These are phyloP conservation scores for Taxillus chinensis DNA, from an alignment of 164 flowering plant genomes.

Conservation along the genomic window DNA sequence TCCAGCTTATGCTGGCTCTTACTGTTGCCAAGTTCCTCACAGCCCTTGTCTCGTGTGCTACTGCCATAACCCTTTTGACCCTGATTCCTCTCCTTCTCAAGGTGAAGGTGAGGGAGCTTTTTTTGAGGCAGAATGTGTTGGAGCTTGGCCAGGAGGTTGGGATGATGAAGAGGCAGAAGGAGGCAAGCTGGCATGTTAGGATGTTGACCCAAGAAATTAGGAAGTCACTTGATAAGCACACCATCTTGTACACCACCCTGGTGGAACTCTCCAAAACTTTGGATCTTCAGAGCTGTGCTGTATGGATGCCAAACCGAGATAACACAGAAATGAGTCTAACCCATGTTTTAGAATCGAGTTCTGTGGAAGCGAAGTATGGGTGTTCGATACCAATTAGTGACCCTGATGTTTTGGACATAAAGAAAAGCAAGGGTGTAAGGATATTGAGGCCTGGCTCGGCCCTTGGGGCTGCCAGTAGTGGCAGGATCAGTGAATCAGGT, in stretches of 20 bases:
- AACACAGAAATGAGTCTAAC: slow-evolving; percentile 36
- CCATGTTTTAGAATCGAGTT: slow-evolving; percentile 29
- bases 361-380: slow-evolving; percentile 3
- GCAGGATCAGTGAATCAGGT: slow-evolving; percentile 19
- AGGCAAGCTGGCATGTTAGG: slow-evolving; percentile 48
- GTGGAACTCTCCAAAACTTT: slow-evolving; percentile 55
- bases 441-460: slow-evolving; percentile 25
- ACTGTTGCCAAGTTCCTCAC: slow-evolving; percentile 45
- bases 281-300: slow-evolving; percentile 43
- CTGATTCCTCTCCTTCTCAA: slow-evolving; percentile 47
- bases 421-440: slow-evolving; percentile 19
- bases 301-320: slow-evolving; percentile 46
- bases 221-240: slow-evolving; percentile 53
- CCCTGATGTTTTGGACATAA: slow-evolving; percentile 25
- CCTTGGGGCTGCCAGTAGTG: slow-evolving; percentile 28
- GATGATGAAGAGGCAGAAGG: slow-evolving; percentile 51
- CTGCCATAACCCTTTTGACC: slow-evolving; percentile 51
- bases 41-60: slow-evolving; percentile 55
- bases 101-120: slow-evolving; percentile 41
- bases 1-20: slow-evolving; percentile 42
- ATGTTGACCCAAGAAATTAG: slow-evolving; percentile 53
- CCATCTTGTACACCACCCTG: slow-evolving; percentile 43
- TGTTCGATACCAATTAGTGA: slow-evolving; percentile 22
- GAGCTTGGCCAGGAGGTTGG: slow-evolving; percentile 51
- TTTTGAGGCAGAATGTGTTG: slow-evolving; percentile 42